Evolutionary conservation across 768 basidiomycete species (phyloP), one percentile per base, ranked within the genome.

Genomic region (Amanita thiersii): DNA sequence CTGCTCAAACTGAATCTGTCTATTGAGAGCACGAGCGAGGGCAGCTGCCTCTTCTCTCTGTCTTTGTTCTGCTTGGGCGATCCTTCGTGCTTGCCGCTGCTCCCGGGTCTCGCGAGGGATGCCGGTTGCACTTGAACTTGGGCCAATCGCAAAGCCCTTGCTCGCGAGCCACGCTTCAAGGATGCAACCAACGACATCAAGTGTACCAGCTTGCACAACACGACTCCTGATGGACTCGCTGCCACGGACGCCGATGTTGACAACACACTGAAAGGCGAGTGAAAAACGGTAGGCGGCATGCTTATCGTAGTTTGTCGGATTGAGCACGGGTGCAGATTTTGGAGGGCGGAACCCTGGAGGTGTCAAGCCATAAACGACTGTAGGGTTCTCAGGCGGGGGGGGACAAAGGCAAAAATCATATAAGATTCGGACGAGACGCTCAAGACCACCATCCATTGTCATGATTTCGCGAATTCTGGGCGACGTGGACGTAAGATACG

Each of bases 381-480:
- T 68, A 1, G 84, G 80, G 53, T 83, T 85, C 51, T 86, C 85
- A 31, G 85, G 86, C 0, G 82, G 82, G 1, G 88, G 86, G 1
- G 88, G 87, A 47, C 73, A 79, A 17, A 88, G 62, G 59, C 89
- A 91, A 52, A 88, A 89, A 47, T 92, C 87, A 53, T 86, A 86
- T 7, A 94, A 71, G 48, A 99, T 89, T 44, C 86, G 78, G 10
- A 98, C 86, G 21, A 99, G 81, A 10, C 94, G 83, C 57, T 99
- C 96, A 12, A 99, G 79, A 1, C 96, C 96, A 35, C 96, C 96
- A 55, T 98, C 94, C 75, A 86, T 82, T 20, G 92, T 94, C 77
- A 99, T 87, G 52, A 96, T 97, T 64, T 99, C 96, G 45, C 94
- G 83, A 64, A 99, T 98, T 41, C 92, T 81, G 1, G 96, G 93